These are phyloP conservation scores for Aspergillus puulaauensis DNA, from an alignment of 2,329 filamentous ascomycete genomes.

Conservation along the genomic window DNA sequence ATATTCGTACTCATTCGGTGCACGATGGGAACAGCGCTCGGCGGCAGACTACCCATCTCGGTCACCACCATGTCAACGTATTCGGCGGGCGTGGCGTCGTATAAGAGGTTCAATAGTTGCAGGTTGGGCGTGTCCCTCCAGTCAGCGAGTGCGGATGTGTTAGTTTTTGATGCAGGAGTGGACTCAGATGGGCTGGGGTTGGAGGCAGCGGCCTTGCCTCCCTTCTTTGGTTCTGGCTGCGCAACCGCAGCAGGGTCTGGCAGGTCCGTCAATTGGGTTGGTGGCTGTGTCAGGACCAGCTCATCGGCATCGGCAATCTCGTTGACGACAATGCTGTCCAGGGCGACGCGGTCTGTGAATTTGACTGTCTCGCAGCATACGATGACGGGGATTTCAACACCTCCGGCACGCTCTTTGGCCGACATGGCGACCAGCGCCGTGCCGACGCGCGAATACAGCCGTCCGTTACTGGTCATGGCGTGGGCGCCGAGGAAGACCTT, in stretches of 20 bases:
- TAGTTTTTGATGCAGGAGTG: slow-evolving; percentile 24
- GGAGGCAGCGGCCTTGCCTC: slow-evolving; percentile 26
- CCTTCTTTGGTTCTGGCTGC: slow-evolving; percentile 30
- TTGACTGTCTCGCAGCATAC: slow-evolving; percentile 95
- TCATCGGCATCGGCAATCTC: slow-evolving; percentile 80
- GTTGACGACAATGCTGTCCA: slow-evolving; percentile 92
- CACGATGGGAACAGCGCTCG: slow-evolving; percentile 78
- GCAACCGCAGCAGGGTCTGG: slow-evolving; percentile 25
- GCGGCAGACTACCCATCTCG: slow-evolving; percentile 82
- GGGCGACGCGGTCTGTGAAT: slow-evolving; percentile 83
- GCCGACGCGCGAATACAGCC: slow-evolving; percentile 82
- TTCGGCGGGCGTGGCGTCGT: slow-evolving; percentile 85
- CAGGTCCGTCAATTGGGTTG: slow-evolving; percentile 34
- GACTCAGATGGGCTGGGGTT: slow-evolving; percentile 21
- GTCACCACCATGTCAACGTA: slow-evolving; percentile 88
- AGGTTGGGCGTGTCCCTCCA: slow-evolving; percentile 61
- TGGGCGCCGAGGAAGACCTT: slow-evolving; percentile 84
- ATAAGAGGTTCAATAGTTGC: slow-evolving; percentile 73
- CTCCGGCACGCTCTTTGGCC: slow-evolving; percentile 60
- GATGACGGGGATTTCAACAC: slow-evolving; percentile 73
- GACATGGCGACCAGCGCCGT: slow-evolving; percentile 84
- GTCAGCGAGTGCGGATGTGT: slow-evolving; percentile 44
- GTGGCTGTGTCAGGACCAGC: slow-evolving; percentile 42
- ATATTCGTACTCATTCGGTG: slow-evolving; percentile 57
- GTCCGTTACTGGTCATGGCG: slow-evolving; percentile 92